Evolutionary conservation across 2,329 filamentous ascomycete species (phyloP).

Genomic region (Botrytis cinerea): DNA sequence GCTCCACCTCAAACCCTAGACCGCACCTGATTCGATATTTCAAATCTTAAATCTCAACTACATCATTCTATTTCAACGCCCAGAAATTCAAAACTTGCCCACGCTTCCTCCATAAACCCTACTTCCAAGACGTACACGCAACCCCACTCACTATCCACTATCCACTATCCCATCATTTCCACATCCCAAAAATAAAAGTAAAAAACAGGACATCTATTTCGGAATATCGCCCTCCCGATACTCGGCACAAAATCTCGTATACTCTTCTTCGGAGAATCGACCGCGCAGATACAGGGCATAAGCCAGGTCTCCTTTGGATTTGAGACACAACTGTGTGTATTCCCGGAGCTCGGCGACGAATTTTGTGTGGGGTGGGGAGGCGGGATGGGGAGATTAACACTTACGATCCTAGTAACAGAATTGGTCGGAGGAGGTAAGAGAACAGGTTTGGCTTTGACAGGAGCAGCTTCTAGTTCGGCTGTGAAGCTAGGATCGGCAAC

Average conservation of each 20-base stretch:
- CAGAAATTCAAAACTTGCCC: background rate
- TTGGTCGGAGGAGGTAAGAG: background rate
- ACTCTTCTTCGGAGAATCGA: background rate
- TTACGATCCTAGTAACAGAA: background rate
- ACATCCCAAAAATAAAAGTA: background rate
- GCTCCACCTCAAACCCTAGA: background rate
- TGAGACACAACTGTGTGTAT: background rate
- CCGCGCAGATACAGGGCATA: background rate
- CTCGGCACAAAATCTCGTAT: background rate
- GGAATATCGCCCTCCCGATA: background rate
- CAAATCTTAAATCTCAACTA: background rate
- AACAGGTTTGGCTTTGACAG: background rate
- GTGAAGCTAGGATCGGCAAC: background rate
- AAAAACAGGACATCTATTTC: background rate
- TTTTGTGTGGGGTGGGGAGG: background rate
- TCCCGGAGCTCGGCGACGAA: background rate
- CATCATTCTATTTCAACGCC: background rate
- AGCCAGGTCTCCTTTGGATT: background rate
- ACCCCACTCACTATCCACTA: too few relatives aligned
- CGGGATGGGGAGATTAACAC: background rate
- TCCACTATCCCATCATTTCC: background rate
- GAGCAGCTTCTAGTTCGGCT: background rate
- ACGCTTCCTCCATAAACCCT: background rate
- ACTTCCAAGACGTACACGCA: background rate
- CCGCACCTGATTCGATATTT: background rate